Conservation (phyloP, 2,329 filamentous ascomycete genomes). For the Raffaelea albimanens region DNA sequence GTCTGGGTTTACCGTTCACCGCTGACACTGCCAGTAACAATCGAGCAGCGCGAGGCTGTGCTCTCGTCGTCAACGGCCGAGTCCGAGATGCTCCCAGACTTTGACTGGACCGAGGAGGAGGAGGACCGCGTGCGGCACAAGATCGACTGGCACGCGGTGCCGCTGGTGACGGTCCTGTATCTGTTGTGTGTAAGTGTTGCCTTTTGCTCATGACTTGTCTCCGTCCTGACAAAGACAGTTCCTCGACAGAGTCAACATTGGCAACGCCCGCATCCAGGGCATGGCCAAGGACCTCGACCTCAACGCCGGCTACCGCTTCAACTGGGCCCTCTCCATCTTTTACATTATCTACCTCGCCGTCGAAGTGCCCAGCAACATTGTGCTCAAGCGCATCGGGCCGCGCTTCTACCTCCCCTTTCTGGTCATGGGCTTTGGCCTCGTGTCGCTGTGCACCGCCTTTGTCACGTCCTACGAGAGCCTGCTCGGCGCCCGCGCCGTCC, state of each 20-base stretch:
- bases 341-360: conserved; percentile 47
- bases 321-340: conserved; percentile 48
- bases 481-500: conserved; percentile 34
- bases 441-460: conserved; percentile 45
- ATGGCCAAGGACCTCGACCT: conserved; percentile 39
- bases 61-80: conserved; percentile 4
- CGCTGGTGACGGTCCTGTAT: conserved; percentile 42
- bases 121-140: conserved; percentile 39
- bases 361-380: conserved; percentile 45
- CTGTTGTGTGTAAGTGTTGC: conserved; percentile 37
- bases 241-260: conserved; percentile 30
- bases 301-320: conserved; percentile 30
- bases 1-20: too few relatives aligned
- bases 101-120: conserved; percentile 40
- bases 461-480: conserved; percentile 36
- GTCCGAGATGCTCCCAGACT: neutral
- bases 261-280: conserved; percentile 47
- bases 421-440: conserved; percentile 44
- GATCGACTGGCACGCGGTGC: conserved; percentile 42
- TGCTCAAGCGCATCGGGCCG: conserved; percentile 43
- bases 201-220: neutral
- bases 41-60: neutral
- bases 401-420: conserved; percentile 44
- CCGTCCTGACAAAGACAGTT: conserved; percentile 13
- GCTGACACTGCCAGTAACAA: neutral